phyloP scores from a whole-genome alignment of 495 filamentous ascomycete species.

The Trypethelium eluteriae region DNA sequence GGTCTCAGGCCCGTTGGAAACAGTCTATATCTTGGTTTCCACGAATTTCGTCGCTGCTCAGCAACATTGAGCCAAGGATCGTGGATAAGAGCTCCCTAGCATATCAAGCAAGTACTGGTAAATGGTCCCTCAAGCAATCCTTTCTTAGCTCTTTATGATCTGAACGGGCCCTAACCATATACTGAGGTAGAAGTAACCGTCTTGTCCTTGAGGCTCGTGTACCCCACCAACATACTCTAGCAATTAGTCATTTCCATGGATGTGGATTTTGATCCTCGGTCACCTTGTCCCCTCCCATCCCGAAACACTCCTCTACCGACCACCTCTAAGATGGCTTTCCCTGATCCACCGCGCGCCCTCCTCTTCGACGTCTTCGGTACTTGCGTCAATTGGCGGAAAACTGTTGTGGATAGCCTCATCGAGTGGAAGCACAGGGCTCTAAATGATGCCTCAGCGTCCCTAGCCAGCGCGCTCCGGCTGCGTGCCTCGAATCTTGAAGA shows the following conservation, averaged over 20 bases:
- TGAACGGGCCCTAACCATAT: too few relatives aligned
- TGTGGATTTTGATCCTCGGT: background rate
- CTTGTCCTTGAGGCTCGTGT: too few relatives aligned
- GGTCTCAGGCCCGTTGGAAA: too few relatives aligned
- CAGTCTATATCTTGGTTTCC: too few relatives aligned
- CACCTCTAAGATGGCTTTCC: slow-evolving; percentile 29
- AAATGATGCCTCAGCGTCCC: slow-evolving; percentile 38
- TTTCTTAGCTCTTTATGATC: too few relatives aligned
- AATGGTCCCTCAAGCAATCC: too few relatives aligned
- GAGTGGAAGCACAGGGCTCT: slow-evolving; percentile 36
- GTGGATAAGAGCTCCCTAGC: too few relatives aligned
- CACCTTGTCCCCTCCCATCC: background rate
- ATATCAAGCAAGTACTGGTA: too few relatives aligned
- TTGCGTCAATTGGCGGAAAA: slow-evolving; percentile 62
- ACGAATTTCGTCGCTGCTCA: too few relatives aligned
- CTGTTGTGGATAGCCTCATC: slow-evolving; percentile 48
- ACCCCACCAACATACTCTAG: too few relatives aligned
- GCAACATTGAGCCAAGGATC: too few relatives aligned
- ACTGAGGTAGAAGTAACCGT: too few relatives aligned
- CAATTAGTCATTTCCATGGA: background rate
- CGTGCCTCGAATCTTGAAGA: slow-evolving; percentile 45
- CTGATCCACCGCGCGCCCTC: slow-evolving; percentile 39
- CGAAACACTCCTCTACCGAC: background rate
- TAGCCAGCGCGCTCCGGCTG: slow-evolving; percentile 42
- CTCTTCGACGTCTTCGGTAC: slow-evolving; percentile 72